Evolutionary conservation across 768 basidiomycete genomes (phyloP).

Genomic region (Tylopilus rubrobrunneus): DNA sequence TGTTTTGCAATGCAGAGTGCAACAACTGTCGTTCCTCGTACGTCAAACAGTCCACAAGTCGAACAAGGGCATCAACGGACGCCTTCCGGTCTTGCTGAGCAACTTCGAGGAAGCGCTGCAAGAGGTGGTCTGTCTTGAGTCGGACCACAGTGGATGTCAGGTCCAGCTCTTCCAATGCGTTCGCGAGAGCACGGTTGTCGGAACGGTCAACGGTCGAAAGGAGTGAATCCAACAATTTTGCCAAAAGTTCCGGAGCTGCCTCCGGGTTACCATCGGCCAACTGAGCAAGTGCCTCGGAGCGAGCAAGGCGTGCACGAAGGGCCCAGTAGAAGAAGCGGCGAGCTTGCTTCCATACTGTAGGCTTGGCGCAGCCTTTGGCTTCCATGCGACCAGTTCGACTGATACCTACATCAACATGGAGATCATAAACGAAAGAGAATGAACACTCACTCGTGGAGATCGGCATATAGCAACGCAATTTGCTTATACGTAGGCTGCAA

Average conservation of each 20-base stretch:
- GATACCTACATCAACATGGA: slow-evolving; percentile 9
- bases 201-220: slow-evolving; percentile 50
- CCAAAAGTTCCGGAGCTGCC: slow-evolving; percentile 62
- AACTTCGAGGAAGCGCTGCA: slow-evolving; percentile 61
- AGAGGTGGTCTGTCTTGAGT: slow-evolving; percentile 66
- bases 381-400: slow-evolving; percentile 96
- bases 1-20: slow-evolving; percentile 56
- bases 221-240: slow-evolving; percentile 59
- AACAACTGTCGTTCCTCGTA: slow-evolving; percentile 68
- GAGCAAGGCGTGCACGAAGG: slow-evolving; percentile 75
- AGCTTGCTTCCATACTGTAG: slow-evolving; percentile 83
- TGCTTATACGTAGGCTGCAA: slow-evolving; percentile 91
- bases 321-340: slow-evolving; percentile 94
- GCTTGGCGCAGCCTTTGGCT: slow-evolving; percentile 91
- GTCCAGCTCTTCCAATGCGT: slow-evolving; percentile 69
- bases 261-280: slow-evolving; percentile 72
- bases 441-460: slow-evolving; percentile 84
- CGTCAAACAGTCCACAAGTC: slow-evolving; percentile 67
- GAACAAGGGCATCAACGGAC: slow-evolving; percentile 67
- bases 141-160: slow-evolving; percentile 57
- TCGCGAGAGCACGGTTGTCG: slow-evolving; percentile 55
- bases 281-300: slow-evolving; percentile 56
- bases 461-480: slow-evolving; percentile 89
- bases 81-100: slow-evolving; percentile 75
- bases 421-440: background rate